Conservation (phyloP, 176 grass and related monocot species). For the Raddia distichophylla region DNA sequence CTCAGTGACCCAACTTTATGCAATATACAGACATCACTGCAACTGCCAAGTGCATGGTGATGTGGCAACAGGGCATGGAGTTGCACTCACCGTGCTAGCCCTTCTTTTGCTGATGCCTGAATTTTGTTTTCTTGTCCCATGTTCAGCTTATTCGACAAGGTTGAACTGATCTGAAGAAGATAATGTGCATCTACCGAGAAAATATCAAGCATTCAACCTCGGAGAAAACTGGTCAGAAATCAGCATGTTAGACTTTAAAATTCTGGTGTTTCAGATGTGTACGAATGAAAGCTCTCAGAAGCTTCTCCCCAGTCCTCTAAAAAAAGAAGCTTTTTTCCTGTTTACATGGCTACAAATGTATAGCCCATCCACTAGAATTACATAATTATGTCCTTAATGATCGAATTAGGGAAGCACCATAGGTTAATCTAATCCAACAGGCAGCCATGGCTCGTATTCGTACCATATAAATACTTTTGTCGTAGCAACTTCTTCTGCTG, state of each 20-base stretch:
- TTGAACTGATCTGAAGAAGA: not conserved
- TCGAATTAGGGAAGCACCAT: too few relatives aligned
- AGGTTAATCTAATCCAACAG: not conserved
- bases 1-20: constrained; percentile 7
- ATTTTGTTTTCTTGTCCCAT: constrained; percentile 3
- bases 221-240: constrained; percentile 8
- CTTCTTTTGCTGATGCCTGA: not conserved
- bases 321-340: not conserved
- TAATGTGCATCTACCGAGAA: not conserved
- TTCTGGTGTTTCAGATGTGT: not conserved
- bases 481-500: not conserved
- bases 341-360: not conserved
- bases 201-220: constrained; percentile 21
- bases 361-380: not conserved
- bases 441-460: not conserved
- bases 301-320: not conserved
- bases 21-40: not conserved
- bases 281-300: constrained; percentile 7
- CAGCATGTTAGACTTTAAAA: not conserved
- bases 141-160: not conserved
- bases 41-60: constrained; percentile 25
- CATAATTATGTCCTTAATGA: not conserved
- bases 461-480: not conserved
- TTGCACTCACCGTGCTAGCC: too few relatives aligned
- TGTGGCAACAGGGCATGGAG: not conserved